Evolutionary conservation across 176 grass and related monocot species (phyloP).

Genomic region (Panicum miliaceum): DNA sequence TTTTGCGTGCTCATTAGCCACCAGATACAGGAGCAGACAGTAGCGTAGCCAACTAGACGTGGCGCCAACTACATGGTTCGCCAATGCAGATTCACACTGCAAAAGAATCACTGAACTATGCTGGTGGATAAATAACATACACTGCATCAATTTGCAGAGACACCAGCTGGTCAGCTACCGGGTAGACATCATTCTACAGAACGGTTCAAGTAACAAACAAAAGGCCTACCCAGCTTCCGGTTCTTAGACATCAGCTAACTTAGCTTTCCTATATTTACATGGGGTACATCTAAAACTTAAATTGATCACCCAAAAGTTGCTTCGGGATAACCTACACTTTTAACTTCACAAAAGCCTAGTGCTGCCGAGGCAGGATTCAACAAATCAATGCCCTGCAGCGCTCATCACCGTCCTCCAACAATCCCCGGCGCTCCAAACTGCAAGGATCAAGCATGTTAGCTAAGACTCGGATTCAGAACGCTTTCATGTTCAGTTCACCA

Average conservation of each 20-base stretch:
- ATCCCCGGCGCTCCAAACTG: constrained; percentile 62
- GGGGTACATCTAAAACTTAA: neutral
- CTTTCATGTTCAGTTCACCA: neutral
- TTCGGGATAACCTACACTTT: neutral
- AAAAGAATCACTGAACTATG: neutral
- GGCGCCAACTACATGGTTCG: too few relatives aligned
- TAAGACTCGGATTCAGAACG: neutral
- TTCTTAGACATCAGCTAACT: neutral
- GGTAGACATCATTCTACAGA: neutral
- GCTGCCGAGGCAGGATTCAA: neutral
- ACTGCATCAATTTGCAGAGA: neutral
- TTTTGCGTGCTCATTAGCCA: neutral
- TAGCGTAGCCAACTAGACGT: neutral
- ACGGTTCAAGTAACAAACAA: neutral
- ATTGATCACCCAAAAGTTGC: constrained; percentile 5
- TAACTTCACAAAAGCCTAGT: constrained; percentile 7
- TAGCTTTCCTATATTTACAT: constrained; percentile 21
- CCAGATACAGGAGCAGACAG: neutral
- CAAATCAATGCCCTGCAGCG: neutral
- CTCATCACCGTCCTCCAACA: constrained; percentile 48
- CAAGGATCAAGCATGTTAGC: neutral
- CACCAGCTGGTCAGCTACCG: neutral
- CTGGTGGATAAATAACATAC: neutral
- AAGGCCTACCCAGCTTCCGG: neutral
- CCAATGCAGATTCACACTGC: neutral